Evolutionary conservation across 2,329 filamentous ascomycete genomes (phyloP).

Genomic region (Trichoderma koningii): DNA sequence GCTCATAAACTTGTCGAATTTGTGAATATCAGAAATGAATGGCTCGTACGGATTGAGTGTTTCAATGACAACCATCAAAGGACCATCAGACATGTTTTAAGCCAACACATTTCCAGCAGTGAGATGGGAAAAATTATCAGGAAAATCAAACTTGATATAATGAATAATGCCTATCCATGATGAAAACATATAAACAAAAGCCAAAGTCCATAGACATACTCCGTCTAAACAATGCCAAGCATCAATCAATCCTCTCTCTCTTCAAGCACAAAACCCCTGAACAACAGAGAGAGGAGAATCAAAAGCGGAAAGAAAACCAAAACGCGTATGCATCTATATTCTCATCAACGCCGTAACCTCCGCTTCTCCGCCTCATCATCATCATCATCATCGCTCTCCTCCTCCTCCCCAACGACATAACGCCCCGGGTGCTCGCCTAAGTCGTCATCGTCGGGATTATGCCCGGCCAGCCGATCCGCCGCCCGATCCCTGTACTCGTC

Average conservation of each 20-base stretch:
- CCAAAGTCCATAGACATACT: slow-evolving; percentile 1
- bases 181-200: neutral
- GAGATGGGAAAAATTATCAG: too few species aligned
- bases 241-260: neutral
- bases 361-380: slow-evolving; percentile 32
- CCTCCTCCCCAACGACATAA: slow-evolving; percentile 55
- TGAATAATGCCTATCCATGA: neutral
- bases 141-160: neutral
- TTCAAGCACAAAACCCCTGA: neutral
- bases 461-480: slow-evolving; percentile 36
- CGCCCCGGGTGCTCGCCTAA: slow-evolving; percentile 41
- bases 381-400: slow-evolving; percentile 44
- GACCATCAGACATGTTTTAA: too few species aligned
- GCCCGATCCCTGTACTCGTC: slow-evolving; percentile 47
- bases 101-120: too few species aligned
- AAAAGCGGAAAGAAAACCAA: neutral
- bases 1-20: too few species aligned
- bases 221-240: slow-evolving; percentile 19
- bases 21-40: too few species aligned
- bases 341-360: slow-evolving; percentile 30
- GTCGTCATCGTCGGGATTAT: slow-evolving; percentile 38
- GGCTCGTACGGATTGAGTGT: too few species aligned
- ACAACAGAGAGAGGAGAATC: too few species aligned
- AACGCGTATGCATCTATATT: slow-evolving; percentile 9
- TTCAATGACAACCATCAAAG: too few species aligned